Evolutionary conservation across 2,329 filamentous ascomycete genomes (phyloP).

Genomic region (Volutella citrinella): DNA sequence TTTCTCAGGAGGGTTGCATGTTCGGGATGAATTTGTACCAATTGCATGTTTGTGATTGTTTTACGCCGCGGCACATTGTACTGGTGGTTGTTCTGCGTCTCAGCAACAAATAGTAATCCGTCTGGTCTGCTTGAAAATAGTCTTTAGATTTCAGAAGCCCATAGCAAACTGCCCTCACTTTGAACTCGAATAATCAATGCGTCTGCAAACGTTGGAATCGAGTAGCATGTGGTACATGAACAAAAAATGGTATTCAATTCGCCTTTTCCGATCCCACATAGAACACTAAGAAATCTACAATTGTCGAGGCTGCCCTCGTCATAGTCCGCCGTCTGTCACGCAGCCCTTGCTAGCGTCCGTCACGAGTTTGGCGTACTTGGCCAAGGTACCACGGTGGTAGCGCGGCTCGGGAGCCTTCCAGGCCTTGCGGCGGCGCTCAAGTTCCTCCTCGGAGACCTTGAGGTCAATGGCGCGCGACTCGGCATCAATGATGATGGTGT

Average conservation of each 20-base stretch:
- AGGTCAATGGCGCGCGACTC: slow-evolving; percentile 69
- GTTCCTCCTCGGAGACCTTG: slow-evolving; percentile 63
- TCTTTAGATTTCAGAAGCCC: no score
- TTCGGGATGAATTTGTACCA: no score
- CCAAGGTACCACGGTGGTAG: slow-evolving; percentile 62
- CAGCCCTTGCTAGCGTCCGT: slow-evolving; percentile 59
- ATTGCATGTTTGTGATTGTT: no score
- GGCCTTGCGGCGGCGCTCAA: slow-evolving; percentile 52
- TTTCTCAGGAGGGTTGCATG: no score
- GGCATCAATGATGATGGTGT: slow-evolving; percentile 78
- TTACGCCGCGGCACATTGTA: no score
- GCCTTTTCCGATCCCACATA: slow-evolving; percentile 26
- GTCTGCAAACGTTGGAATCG: no score
- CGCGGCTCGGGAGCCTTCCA: slow-evolving; percentile 62
- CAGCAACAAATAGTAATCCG: no score
- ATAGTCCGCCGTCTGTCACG: slow-evolving; percentile 47
- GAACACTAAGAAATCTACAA: no score
- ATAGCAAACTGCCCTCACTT: no score
- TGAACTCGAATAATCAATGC: no score
- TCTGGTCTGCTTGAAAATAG: no score
- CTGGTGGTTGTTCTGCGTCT: no score
- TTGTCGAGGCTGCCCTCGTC: slow-evolving; percentile 11
- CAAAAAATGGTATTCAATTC: slow-evolving; percentile 19
- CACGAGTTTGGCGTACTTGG: slow-evolving; percentile 64
- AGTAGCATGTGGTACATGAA: slow-evolving; percentile 14